A percentile compares a stretch with the other conserved stretches of the same genome.
phyloP scores from a whole-genome alignment of 805 yeast genomes.

The Hyphopichia homilentoma region DNA sequence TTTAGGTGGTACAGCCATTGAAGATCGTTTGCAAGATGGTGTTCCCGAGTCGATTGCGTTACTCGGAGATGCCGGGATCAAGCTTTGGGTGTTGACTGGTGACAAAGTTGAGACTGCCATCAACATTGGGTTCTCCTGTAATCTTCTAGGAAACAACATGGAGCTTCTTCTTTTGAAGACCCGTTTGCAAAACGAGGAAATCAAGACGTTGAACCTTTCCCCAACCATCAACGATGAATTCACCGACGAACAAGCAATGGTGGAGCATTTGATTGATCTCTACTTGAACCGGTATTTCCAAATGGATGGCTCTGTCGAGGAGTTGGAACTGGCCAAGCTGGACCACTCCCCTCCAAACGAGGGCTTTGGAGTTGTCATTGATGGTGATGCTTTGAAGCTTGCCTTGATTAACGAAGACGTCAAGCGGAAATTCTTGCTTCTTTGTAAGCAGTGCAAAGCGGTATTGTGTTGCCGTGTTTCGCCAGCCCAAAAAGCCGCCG shows the following conservation, averaged over 20 bases:
- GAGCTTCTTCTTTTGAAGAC: constrained; percentile 58
- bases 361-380: constrained; percentile 66
- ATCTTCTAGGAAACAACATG: constrained; percentile 72
- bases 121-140: constrained; percentile 83
- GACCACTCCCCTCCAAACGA: constrained; percentile 68
- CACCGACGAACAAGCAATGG: constrained; percentile 30
- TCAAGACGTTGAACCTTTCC: constrained; percentile 13
- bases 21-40: constrained; percentile 81
- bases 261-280: constrained; percentile 46
- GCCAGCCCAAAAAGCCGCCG: constrained; percentile 85
- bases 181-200: constrained; percentile 24
- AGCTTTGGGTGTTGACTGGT: constrained; percentile 84
- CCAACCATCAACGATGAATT: constrained; percentile 12
- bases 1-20: constrained; percentile 84
- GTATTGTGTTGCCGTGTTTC: constrained; percentile 86
- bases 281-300: constrained; percentile 54
- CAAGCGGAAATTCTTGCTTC: constrained; percentile 57
- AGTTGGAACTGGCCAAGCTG: constrained; percentile 47
- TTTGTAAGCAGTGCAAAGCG: constrained; percentile 78
- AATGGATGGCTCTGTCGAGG: constrained; percentile 57
- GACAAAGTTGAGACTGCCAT: constrained; percentile 89
- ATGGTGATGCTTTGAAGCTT: constrained; percentile 69
- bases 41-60: constrained; percentile 77
- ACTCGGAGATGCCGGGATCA: constrained; percentile 73
- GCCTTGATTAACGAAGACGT: constrained; percentile 37